Evolutionary conservation across 2,329 filamentous ascomycete genomes (phyloP).

Genomic region (Zymoseptoria crescenta): DNA sequence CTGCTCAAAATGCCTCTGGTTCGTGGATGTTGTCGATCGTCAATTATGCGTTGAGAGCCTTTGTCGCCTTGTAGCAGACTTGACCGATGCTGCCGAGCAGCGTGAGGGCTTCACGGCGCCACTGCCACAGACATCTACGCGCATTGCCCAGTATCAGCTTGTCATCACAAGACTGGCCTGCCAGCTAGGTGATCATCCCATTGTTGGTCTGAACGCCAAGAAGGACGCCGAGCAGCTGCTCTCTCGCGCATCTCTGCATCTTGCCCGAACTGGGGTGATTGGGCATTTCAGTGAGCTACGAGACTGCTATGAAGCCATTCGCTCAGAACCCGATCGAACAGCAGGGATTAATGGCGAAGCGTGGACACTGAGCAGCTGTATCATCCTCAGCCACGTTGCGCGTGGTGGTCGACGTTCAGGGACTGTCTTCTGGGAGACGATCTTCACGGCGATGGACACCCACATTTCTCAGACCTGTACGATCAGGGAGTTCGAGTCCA

Average conservation of each 20-base stretch:
- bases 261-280: constrained; percentile 29
- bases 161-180: constrained; percentile 27
- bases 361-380: constrained; percentile 38
- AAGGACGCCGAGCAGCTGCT: constrained; percentile 27
- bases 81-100: constrained; percentile 18
- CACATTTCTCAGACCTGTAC: constrained; percentile 12
- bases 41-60: constrained; percentile 38
- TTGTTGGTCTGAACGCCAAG: constrained; percentile 11
- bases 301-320: constrained; percentile 40
- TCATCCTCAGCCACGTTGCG: constrained; percentile 37
- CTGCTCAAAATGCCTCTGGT: constrained; percentile 41
- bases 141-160: constrained; percentile 19
- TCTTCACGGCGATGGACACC: constrained; percentile 30
- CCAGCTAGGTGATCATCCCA: constrained; percentile 26
- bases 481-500: constrained; percentile 29
- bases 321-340: constrained; percentile 35
- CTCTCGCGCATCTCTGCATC: constrained; percentile 28
- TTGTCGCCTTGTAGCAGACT: constrained; percentile 33
- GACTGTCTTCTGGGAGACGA: constrained; percentile 41
- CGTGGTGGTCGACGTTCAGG: background rate
- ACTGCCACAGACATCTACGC: background rate
- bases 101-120: background rate
- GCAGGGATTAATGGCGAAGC: constrained; percentile 41
- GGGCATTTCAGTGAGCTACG: constrained; percentile 28
- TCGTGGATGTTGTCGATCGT: constrained; percentile 49